Evolutionary conservation across 441 rosid genomes (phyloP).

Genomic region (Geranium incanum): DNA sequence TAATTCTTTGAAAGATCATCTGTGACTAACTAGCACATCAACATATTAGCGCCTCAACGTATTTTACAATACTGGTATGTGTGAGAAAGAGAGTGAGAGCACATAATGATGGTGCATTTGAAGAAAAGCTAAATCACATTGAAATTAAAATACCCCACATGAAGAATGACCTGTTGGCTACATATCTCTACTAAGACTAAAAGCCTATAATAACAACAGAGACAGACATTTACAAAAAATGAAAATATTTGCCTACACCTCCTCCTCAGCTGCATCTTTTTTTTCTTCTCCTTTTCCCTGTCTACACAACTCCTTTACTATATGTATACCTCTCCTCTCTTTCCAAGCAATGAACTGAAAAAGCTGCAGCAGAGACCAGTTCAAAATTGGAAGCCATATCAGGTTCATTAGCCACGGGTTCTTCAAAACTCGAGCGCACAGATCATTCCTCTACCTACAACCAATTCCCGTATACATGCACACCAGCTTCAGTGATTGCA

Average conservation of each 20-base stretch:
- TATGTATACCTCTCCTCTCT: conserved; percentile 26
- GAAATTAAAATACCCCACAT: background rate
- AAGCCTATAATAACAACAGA: conserved; percentile 6
- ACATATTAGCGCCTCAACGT: no score
- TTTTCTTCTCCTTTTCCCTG: conserved; percentile 10
- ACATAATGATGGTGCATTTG: background rate
- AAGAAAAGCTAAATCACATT: background rate
- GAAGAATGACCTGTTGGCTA: background rate
- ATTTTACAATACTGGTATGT: background rate
- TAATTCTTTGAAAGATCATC: no score
- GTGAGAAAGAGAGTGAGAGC: conserved; percentile 10
- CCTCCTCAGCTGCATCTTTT: conserved; percentile 18
- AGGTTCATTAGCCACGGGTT: conserved; percentile 17
- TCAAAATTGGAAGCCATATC: conserved; percentile 29
- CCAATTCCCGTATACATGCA: conserved; percentile 26
- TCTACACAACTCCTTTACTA: conserved; percentile 33
- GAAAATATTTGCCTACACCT: conserved; percentile 34
- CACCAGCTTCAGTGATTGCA: background rate
- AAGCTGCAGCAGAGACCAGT: conserved; percentile 26
- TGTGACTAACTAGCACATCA: no score
- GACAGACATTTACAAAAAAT: conserved; percentile 22
- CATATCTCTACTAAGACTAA: background rate
- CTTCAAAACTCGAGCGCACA: conserved; percentile 18
- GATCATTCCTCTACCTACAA: background rate
- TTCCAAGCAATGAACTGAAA: conserved; percentile 18